Percentiles rank a stretch among this genome's conserved stretches.
Evolutionary conservation across 2,329 filamentous ascomycete species (phyloP).

Genomic region (Calonectria pauciramosa): DNA sequence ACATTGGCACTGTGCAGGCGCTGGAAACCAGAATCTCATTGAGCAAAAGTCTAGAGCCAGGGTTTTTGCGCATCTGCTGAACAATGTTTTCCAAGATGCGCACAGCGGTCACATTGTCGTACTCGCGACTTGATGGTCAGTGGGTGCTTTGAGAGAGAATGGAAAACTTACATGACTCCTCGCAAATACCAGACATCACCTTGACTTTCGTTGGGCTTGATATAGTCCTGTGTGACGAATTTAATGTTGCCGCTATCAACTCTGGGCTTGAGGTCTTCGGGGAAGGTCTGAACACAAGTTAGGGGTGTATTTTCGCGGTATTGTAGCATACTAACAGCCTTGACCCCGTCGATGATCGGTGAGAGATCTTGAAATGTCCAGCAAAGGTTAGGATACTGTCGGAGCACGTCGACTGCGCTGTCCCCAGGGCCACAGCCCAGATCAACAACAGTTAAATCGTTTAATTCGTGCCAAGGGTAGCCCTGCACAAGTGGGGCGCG

Average conservation of each 20-base stretch:
- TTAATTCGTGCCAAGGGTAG: not conserved
- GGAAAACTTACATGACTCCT: not conserved
- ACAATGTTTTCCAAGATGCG: not conserved
- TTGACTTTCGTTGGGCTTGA: not conserved
- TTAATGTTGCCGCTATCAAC: not conserved
- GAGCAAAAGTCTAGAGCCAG: not conserved
- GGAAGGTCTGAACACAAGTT: not conserved
- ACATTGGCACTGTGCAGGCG: not conserved
- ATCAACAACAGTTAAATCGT: not conserved
- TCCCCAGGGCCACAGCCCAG: not conserved
- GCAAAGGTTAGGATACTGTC: not conserved
- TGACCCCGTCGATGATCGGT: not conserved
- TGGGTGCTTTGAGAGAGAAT: no score
- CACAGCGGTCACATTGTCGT: not conserved
- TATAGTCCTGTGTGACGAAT: not conserved
- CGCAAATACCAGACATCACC: not conserved
- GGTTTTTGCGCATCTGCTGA: not conserved
- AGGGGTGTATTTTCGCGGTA: not conserved
- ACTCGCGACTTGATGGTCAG: not conserved
- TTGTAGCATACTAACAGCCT: not conserved
- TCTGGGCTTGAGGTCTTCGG: not conserved
- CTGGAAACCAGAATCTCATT: not conserved
- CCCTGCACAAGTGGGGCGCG: not conserved
- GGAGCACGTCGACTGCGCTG: not conserved
- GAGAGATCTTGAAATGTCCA: not conserved